Evolutionary conservation across 2,329 filamentous ascomycete genomes (phyloP), one percentile per base, ranked within the genome.

Genomic region (Nannizzia gypsea): DNA sequence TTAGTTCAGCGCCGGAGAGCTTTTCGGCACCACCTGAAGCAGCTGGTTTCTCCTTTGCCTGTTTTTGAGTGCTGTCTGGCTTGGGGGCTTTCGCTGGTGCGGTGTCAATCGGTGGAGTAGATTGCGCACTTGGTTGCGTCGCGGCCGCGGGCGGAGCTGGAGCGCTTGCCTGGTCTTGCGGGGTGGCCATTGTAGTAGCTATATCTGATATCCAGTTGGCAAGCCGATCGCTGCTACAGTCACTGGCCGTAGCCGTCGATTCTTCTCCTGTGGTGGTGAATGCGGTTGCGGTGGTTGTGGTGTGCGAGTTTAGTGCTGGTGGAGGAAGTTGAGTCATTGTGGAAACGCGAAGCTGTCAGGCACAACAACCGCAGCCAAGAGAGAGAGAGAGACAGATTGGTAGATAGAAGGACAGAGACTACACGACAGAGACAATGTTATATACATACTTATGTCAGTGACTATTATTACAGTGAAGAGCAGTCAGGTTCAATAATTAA

Each of bases 1-100:
- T 97, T 68, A 95, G 71, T 73, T 95, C 88, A 20, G 89, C 90
- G 38, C 69, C 69, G 5, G 72, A 72, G 31, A 77, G 67, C 26
- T 75, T 71, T 26, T 72, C 72, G 42, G 56, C 20, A 3, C 70
- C 72, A 1, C n/a, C 52, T 17, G 57, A 20, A 15, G 22, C 38
- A 20, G 13, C 52, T n/a, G 59, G 52, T 36, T 60, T 50, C 17
- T 59, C 22, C 46, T 59, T 40, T 36, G 50, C 50, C n/a, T 54
- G 50, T 9, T 54, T 54, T 28, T 54, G 50, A 54, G 55, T 20
- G 40, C 24, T 57, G 34, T 34, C 3, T 40, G 34, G 34, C n/a
- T 26, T 42, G 11, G 36, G 28, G 1, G 55, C n/a, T 20, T 20
- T 42, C 24, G 55, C 17, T 57, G 34, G 5, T 42, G 55, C 55